A percentile compares a stretch with the other conserved stretches of the same genome.
These are phyloP conservation scores for Tolypocladium album DNA, from an alignment of 2,329 filamentous ascomycete genomes.

Conservation along the genomic window DNA sequence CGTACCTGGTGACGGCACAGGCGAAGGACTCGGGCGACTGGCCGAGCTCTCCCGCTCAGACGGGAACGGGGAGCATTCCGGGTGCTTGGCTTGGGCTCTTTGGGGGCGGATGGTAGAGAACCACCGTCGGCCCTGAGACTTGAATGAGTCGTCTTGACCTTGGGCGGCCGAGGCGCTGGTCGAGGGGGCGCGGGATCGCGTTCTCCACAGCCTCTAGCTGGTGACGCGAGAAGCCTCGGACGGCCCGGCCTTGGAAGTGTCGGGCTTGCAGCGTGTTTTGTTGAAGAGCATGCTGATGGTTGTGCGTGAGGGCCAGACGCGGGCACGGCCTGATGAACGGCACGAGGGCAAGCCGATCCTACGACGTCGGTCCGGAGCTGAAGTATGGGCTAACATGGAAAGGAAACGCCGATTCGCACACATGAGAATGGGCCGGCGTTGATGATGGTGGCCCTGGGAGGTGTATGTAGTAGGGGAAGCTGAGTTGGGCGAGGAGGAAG, in stretches of 20 bases:
- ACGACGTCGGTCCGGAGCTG: background rate
- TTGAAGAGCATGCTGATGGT: slow-evolving; percentile 12
- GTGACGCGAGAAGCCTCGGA: slow-evolving; percentile 4
- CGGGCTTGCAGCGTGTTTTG: slow-evolving; percentile 6
- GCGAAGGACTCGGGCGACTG: background rate
- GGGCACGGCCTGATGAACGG: background rate
- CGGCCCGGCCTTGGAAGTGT: slow-evolving; percentile 3
- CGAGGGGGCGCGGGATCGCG: slow-evolving; percentile 7
- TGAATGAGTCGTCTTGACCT: background rate
- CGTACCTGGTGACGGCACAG: background rate
- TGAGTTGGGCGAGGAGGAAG: background rate
- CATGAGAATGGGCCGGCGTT: background rate
- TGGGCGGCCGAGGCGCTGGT: slow-evolving; percentile 1
- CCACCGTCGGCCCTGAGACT: slow-evolving; percentile 6
- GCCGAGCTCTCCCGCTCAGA: background rate
- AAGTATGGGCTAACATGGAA: background rate
- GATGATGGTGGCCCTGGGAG: background rate
- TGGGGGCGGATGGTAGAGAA: slow-evolving; percentile 8
- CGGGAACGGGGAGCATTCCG: background rate
- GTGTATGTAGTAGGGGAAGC: background rate
- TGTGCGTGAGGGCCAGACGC: slow-evolving; percentile 1
- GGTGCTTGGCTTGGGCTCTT: background rate
- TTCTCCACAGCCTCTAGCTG: slow-evolving; percentile 18
- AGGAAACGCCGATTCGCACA: background rate
- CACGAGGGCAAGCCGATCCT: background rate